Evolutionary conservation across 768 basidiomycete genomes (phyloP).

Genomic region (Psilocybe subaeruginosa): DNA sequence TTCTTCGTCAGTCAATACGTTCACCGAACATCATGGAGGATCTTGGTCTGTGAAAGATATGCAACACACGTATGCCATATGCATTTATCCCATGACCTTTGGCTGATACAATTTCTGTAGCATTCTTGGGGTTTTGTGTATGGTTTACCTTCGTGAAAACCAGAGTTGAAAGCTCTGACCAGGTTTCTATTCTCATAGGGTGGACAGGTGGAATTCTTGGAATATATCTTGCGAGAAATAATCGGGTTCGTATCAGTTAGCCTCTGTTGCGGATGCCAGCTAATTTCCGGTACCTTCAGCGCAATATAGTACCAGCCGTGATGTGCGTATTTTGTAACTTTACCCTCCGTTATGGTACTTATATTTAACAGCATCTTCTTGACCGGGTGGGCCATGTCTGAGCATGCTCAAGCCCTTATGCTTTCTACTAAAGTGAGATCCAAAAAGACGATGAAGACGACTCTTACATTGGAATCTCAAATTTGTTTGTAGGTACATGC

Average conservation of each 20-base stretch:
- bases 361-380: constrained; percentile 65
- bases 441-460: neutral
- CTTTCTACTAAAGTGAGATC: constrained; percentile 73
- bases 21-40: constrained; percentile 86
- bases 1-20: constrained; percentile 76
- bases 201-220: constrained; percentile 93
- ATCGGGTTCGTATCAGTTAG: constrained; percentile 51
- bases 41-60: constrained; percentile 90
- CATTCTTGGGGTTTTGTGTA: constrained; percentile 75
- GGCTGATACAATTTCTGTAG: constrained; percentile 34
- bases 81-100: neutral
- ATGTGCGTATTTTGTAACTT: constrained; percentile 52
- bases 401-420: constrained; percentile 84
- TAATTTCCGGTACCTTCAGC: constrained; percentile 35
- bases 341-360: neutral
- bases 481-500: constrained; percentile 63
- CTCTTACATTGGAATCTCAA: neutral
- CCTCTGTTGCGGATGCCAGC: constrained; percentile 4
- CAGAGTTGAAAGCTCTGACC: constrained; percentile 3
- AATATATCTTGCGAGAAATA: constrained; percentile 78
- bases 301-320: constrained; percentile 78
- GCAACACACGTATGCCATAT: constrained; percentile 80
- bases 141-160: constrained; percentile 19
- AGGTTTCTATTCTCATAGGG: constrained; percentile 48
- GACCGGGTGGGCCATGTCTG: constrained; percentile 94